Conservation (phyloP, 306 rosid species). For the Mucuna pruriens region DNA sequence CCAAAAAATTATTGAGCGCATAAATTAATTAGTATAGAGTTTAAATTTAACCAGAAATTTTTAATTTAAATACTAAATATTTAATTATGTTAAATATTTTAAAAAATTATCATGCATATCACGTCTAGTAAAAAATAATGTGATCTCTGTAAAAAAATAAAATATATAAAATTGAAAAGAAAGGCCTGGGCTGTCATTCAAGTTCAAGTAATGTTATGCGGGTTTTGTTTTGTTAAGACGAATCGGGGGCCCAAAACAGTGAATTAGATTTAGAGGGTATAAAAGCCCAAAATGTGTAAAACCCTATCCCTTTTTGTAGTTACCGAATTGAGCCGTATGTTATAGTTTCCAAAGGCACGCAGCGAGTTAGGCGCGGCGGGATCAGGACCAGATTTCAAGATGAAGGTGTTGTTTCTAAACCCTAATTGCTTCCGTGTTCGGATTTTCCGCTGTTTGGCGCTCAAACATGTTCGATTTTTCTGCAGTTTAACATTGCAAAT, state of each 20-base stretch:
- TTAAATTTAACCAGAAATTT: no score
- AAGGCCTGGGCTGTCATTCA: not conserved
- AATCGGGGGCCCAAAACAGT: not conserved
- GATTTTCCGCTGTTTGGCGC: not conserved
- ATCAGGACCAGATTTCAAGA: constrained; percentile 20
- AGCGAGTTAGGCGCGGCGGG: constrained; percentile 7
- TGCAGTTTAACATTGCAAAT: constrained; percentile 48
- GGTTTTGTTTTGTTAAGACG: not conserved
- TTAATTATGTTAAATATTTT: no score
- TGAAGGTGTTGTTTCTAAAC: constrained; percentile 38
- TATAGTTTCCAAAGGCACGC: not conserved
- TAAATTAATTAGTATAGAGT: no score
- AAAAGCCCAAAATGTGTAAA: not conserved
- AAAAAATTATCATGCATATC: no score
- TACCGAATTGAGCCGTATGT: not conserved
- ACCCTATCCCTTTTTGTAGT: constrained; percentile 22
- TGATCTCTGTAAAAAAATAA: no score
- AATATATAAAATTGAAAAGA: no score
- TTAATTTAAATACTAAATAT: no score
- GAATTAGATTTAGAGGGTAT: not conserved
- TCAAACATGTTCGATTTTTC: not conserved
- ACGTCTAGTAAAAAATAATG: no score
- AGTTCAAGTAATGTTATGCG: not conserved
- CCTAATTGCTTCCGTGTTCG: not conserved
- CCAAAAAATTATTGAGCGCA: no score